phyloP scores from a whole-genome alignment of 2,329 filamentous ascomycete species.

The Mycogone perniciosa region DNA sequence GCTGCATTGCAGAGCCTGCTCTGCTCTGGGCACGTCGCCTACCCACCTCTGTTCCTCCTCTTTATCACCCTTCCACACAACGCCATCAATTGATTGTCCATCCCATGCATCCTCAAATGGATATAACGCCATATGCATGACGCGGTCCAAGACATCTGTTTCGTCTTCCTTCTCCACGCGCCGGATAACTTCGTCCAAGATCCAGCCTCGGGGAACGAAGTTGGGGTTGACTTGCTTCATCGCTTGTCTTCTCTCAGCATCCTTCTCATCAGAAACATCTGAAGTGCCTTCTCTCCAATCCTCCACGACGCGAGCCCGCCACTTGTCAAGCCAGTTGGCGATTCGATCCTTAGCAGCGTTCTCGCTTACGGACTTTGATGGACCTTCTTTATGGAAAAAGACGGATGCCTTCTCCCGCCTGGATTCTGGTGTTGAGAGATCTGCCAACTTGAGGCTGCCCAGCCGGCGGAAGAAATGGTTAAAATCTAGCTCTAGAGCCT shows the following conservation, averaged over 20 bases:
- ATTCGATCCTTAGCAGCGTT: constrained; percentile 60
- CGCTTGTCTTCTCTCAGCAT: constrained; percentile 56
- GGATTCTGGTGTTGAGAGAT: constrained; percentile 58
- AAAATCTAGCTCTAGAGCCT: constrained; percentile 81
- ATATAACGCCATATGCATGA: constrained; percentile 77
- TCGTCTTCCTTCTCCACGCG: constrained; percentile 81
- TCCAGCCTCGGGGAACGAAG: constrained; percentile 85
- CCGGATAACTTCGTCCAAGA: constrained; percentile 87
- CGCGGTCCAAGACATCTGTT: constrained; percentile 65
- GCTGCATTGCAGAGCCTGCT: constrained; percentile 85
- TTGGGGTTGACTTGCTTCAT: constrained; percentile 92
- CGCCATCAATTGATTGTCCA: constrained; percentile 39
- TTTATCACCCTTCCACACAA: constrained; percentile 50
- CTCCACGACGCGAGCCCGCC: constrained; percentile 63
- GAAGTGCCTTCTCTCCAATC: constrained; percentile 58
- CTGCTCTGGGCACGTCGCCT: constrained; percentile 72
- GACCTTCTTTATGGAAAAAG: constrained; percentile 77
- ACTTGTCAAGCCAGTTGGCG: constrained; percentile 73
- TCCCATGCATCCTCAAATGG: constrained; percentile 80
- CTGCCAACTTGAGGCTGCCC: constrained; percentile 53
- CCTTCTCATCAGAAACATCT: constrained; percentile 34
- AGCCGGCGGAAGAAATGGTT: constrained; percentile 87
- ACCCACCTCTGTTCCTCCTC: constrained; percentile 78
- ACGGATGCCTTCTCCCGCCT: constrained; percentile 56
- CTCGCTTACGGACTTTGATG: constrained; percentile 52